Evolutionary conservation across 2,329 filamentous ascomycete genomes (phyloP).

Genomic region (Fusarium albosuccineum): DNA sequence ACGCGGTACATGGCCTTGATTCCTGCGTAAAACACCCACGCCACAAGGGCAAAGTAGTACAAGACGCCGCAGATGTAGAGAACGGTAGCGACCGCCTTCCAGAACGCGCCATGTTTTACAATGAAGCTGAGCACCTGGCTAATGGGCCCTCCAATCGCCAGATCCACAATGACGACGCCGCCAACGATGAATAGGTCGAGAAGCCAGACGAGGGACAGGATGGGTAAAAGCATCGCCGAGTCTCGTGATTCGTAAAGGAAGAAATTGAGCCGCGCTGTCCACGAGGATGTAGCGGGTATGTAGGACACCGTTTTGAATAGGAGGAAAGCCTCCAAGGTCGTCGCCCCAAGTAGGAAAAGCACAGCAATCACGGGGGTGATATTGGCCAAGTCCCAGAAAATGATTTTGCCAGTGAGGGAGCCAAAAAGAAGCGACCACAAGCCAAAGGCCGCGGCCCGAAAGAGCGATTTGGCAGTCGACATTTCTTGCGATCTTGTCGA

Average conservation of each 20-base stretch:
- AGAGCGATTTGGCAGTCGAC: neutral
- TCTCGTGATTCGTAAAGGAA: constrained; percentile 38
- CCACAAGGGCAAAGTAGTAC: constrained; percentile 13
- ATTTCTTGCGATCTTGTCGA: constrained; percentile 10
- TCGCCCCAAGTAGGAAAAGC: constrained; percentile 14
- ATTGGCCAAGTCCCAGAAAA: neutral
- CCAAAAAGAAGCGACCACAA: constrained; percentile 31
- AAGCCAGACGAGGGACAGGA: constrained; percentile 32
- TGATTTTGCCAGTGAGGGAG: neutral
- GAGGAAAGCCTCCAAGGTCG: constrained; percentile 37
- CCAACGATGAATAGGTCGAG: constrained; percentile 16
- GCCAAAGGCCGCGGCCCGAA: constrained; percentile 8
- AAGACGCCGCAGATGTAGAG: constrained; percentile 11
- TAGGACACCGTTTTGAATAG: constrained; percentile 40
- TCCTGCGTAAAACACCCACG: constrained; percentile 35
- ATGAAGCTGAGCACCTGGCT: constrained; percentile 11
- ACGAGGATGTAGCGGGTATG: constrained; percentile 7
- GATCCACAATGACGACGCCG: constrained; percentile 13
- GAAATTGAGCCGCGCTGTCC: constrained; percentile 5
- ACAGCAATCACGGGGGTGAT: neutral
- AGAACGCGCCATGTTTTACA: neutral
- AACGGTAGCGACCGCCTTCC: too few relatives aligned
- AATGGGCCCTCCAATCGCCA: constrained; percentile 15
- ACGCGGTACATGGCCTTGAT: constrained; percentile 30
- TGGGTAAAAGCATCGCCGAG: constrained; percentile 35